Base-by-base conservation (phyloP, 2,329 filamentous ascomycete species). In the Magnaporthiopsis rhizophila region DNA sequence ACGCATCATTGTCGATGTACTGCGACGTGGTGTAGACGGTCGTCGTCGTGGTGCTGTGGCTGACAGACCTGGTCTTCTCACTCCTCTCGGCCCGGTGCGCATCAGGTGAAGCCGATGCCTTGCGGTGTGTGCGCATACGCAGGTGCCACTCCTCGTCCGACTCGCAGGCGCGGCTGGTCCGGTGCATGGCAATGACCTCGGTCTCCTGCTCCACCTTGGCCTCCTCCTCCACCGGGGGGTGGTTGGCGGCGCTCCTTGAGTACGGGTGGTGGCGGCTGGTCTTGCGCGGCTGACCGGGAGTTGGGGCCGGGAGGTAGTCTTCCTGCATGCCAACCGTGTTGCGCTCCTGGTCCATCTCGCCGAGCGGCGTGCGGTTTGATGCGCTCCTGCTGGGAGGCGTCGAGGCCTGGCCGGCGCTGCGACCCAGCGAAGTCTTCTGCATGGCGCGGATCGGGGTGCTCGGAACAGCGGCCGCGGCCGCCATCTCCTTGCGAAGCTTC, bases 271-370 rank as follows among this genome's bases (percentile, higher is more conserved):
- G 89, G 65, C 91, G 87, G 68, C 88, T 89, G 21, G 89, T 90
- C 81, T 99, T 98, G 67, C 95, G 87, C 34, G 95, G 95, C 75
- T 99, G 95, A 2, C 95, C 95, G 0, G 95, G 95, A 5, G 95
- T 99, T 3, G 95, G 95, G 0, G 93, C 94, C 3, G 95, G 95
- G 6, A 99, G 84, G 70, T 96, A 96, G 73, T 97, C 93, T 68
- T 97, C 92, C 72, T 91, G 86, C n/a, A 87, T 83, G 62, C 85
- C 83, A 68, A 85, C 81, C 69, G 85, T 86, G 72, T 82, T 84
- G 71, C 83, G 79, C 69, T 97, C 96, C 68, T 90, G 86, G 71
- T 96, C 91, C 67, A 99, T 91, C 76, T 99, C 95, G 64, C 94
- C 93, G n/a, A 99, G 85, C 3, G 95, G 93, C 38, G 91, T 87